These are phyloP conservation scores for Mycena latifolia DNA, from an alignment of 768 basidiomycete genomes.

Conservation along the genomic window DNA sequence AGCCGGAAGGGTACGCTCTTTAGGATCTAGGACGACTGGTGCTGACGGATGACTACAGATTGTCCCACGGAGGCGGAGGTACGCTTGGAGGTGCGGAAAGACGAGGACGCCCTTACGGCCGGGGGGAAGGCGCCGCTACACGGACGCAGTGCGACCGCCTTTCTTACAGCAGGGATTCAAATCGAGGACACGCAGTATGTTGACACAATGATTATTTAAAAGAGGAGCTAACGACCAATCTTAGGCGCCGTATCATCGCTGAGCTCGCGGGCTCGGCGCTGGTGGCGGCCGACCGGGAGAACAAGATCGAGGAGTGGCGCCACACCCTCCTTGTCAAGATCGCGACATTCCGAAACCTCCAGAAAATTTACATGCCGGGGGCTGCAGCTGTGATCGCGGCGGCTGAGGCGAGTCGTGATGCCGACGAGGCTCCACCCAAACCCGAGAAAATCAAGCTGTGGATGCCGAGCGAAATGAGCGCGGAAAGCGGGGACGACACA, in stretches of 20 bases:
- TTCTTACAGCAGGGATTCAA: no score
- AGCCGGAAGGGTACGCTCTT: no score
- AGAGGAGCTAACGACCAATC: no score
- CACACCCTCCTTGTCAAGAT: constrained; percentile 13
- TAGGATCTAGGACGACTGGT: no score
- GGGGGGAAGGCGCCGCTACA: no score
- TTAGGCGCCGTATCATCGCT: constrained; percentile 5
- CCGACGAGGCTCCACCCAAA: background rate
- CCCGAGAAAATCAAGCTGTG: constrained; percentile 27
- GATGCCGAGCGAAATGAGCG: constrained; percentile 9
- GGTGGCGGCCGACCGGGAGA: constrained; percentile 11
- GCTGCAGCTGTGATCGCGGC: background rate
- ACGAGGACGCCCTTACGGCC: no score
- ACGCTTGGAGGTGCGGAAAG: no score
- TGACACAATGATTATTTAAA: no score
- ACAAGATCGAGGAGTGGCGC: constrained; percentile 24
- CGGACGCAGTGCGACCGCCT: no score
- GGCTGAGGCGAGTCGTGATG: constrained; percentile 12
- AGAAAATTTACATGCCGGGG: constrained; percentile 28
- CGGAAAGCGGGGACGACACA: background rate
- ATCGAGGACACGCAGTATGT: no score
- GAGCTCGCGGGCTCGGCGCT: background rate
- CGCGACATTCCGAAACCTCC: constrained; percentile 5
- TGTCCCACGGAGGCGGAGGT: no score
- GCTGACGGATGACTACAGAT: no score